Evolutionary conservation across 331 rosid species (phyloP), one percentile per base, ranked within the genome.

Genomic region (Acacia concinna): DNA sequence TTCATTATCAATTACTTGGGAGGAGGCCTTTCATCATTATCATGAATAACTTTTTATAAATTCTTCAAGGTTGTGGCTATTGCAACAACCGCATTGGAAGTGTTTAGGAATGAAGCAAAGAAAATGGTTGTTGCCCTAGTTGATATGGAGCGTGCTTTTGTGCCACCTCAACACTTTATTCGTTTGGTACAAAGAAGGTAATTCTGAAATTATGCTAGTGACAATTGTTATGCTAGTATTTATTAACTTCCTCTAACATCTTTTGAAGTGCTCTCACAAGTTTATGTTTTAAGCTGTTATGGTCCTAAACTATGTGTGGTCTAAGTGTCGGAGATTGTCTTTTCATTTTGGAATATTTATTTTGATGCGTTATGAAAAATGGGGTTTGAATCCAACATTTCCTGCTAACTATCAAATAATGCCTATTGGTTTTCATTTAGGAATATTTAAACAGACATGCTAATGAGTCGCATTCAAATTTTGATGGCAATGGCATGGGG

Each of bases 101-200:
- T 47, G 67, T 94, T 94, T 80, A 94, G 90, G 88, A 91, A 76
- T 80, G 98, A 94, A 76, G 89, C 98, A 1, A 94, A 88, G 91
- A 94, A 94, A 83, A 92, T 94, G 97, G 98, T 92, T 79, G 93
- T 94, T 85, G 97, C 97, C n/a, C 85, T 94, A n/a, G 98, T 94
- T 71, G 98, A 94, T 81, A 94, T 94, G 98, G 98, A 94, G 82
- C 94, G 98, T 63, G 97, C 97, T 81, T 94, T 94, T 89, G 98
- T 94, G 79, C 98, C 98, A 79, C 98, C 98, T 1, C 98, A 94
- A 67, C 98, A 94, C 71, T 94, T 94, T 81, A 94, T 95, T 80
- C 98, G 98, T 59, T 84, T 95, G 84, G 98, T 95, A 65, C 99
- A 95, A 59, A 88, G 99, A 81, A 95, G 99, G 99, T 95, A 92